Evolutionary conservation across 371 early-diverging fungal genomes (phyloP), one percentile per base, ranked within the genome.

Genomic region (Syncephalis plumigaleata): DNA sequence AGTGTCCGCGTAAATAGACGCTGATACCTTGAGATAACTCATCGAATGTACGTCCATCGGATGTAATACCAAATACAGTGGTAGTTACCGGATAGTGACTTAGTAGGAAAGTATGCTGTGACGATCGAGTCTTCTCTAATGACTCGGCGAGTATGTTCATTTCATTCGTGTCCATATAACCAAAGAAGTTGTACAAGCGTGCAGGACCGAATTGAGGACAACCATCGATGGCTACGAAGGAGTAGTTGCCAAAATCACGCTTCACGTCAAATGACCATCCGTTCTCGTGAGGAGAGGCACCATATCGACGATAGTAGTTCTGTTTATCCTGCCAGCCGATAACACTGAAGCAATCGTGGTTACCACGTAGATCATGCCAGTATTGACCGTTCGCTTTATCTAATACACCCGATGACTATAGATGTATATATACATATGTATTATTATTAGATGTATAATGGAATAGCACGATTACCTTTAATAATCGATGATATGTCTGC

Each of bases 171-270:
- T 84, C 84, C 40, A 89, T 56, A 53, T 77, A 73, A 1, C 91
- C 90, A 58, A 91, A 92, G 52, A 92, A 90, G 52, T 92, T 92
- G 60, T 88, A 71, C 1, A 91, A 92, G 25, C 89, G 61, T 5
- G 79, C 68, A 20, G 84, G 75, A 5, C 91, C 90, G n/a, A 64
- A 61, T 40, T 68, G 67, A 0, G 89, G 88, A 46, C 79, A 91
- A 5, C 75, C 85, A 60, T 92, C 90, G 11, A 83, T 66, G 1
- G 85, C 85, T 39, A 90, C 71, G 65, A 92, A 88, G 31, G 71
- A 65, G 56, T 91, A 92, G 9, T 59, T 59, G 9, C 88, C 87
- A 53, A 73, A 81, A 0, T 67, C 57, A 40, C 71, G 68, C 3
- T 56, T 54, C 9, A 79, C 58, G 23, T 65, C 64, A 64, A 77